Evolutionary conservation across 352 stramenopile species (phyloP).

Genomic region (Phytophthora kernoviae): DNA sequence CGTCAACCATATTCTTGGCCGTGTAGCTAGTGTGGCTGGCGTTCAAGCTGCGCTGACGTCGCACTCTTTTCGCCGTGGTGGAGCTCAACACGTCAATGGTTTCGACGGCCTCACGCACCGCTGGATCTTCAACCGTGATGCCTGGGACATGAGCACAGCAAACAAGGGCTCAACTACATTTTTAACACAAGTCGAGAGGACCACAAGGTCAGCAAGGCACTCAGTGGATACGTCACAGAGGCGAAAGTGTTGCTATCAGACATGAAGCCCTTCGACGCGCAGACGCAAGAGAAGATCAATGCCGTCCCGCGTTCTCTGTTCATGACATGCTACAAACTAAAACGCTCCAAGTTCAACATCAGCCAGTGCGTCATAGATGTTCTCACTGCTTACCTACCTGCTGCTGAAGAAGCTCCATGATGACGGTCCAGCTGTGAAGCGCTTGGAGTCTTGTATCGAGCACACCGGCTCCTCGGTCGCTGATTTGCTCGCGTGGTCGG

Average conservation of each 20-base stretch:
- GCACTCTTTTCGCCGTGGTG: constrained; percentile 27
- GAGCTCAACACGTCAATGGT: constrained; percentile 14
- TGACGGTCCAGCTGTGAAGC: neutral
- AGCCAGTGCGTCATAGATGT: constrained; percentile 10
- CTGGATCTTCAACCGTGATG: neutral
- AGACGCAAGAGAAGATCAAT: constrained; percentile 4
- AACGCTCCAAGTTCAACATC: constrained; percentile 9
- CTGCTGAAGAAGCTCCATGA: neutral
- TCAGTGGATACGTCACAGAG: neutral
- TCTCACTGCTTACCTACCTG: constrained; percentile 8
- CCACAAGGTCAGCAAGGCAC: constrained; percentile 3
- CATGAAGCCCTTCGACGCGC: neutral
- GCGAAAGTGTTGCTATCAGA: neutral
- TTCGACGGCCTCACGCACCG: neutral
- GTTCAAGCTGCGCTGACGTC: constrained; percentile 17
- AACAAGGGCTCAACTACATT: neutral
- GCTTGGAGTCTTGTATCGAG: neutral
- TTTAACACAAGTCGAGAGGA: constrained; percentile 1
- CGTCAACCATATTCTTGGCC: constrained; percentile 26
- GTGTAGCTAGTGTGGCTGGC: neutral
- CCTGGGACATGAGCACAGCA: neutral
- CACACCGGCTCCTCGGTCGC: neutral
- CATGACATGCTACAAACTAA: constrained; percentile 7
- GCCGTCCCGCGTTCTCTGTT: neutral
- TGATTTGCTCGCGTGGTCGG: constrained; percentile 8